Base-by-base conservation (phyloP, 1,284 basidiomycete genomes). In the Xerocomus nothofagi region DNA sequence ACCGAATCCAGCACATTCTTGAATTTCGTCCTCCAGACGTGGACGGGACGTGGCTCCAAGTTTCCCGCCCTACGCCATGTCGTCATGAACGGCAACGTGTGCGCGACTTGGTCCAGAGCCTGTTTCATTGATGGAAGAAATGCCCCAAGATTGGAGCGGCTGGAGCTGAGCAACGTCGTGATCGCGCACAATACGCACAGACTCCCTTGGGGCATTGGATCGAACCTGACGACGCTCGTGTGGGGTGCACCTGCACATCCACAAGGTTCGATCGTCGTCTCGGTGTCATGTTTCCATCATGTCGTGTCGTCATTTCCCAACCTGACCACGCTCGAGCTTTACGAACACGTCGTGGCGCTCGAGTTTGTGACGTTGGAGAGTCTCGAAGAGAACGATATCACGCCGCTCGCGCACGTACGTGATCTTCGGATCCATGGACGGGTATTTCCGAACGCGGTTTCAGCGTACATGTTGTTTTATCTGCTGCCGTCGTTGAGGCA, bases 231-330 rank as follows among this genome's bases (percentile, higher is more conserved):
- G 9, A 60, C 53, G 18, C 59, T 60, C 17, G 61, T 63, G 10
- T 60, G 61, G 59, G 20, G 48, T 8, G 59, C 61, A 9, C 53
- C 61, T 3, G n/a, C 11, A 3, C 43, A 48, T 23, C 24, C 39
- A 4, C n/a, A 40, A 2, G 48, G 53, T 11, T 51, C 61, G 18
- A 39, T 61, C 18, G 17, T 44, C 15, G 42, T 61, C 31, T 51
- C 61, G 0, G 44, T 51, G 26, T 9, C 57, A 4, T 54, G 47
- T 24, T 63, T 60, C 38, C 47, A 62, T 23, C 56, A 46, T 4
- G 23, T 61, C 38, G 37, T 59, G 7, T 48, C 59, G 6, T 60
- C 61, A 14, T 59, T 63, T 34, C 58, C 61, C 10, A 61, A 33
- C 27, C 21, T 60, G 26, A 51, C 39, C 10, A 44, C 32, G 10